These are phyloP conservation scores for Dipteronia dyeriana DNA, from an alignment of 345 rosid species.

Conservation along the genomic window DNA sequence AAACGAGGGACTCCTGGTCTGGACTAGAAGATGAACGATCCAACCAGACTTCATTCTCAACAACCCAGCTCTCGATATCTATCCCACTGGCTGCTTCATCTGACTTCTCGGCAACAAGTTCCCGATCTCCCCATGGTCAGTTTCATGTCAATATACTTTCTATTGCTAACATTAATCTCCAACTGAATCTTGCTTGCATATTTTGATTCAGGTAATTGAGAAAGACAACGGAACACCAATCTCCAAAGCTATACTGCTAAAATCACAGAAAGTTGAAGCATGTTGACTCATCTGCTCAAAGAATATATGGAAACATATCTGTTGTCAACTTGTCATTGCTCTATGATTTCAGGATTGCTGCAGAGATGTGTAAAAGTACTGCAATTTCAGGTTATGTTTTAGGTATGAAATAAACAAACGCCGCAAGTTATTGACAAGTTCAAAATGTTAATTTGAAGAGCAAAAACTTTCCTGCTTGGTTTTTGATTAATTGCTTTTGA, in stretches of 20 bases:
- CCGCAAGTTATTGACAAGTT: slow-evolving; percentile 2
- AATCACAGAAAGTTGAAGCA: neutral
- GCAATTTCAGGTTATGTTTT: slow-evolving; percentile 19
- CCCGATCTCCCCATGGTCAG: slow-evolving; percentile 48
- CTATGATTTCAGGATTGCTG: slow-evolving; percentile 1
- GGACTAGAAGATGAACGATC: slow-evolving; percentile 47
- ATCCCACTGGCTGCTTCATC: slow-evolving; percentile 51
- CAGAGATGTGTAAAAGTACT: slow-evolving; percentile 12
- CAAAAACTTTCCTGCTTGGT: slow-evolving; percentile 12
- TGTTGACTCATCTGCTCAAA: neutral
- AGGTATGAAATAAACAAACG: slow-evolving; percentile 21
- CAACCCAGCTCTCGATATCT: slow-evolving; percentile 58
- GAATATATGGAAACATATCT: neutral
- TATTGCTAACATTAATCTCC: neutral
- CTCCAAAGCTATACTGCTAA: neutral
- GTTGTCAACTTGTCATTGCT: neutral
- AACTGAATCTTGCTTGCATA: slow-evolving; percentile 12
- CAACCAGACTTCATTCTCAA: slow-evolving; percentile 44
- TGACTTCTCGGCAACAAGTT: slow-evolving; percentile 41
- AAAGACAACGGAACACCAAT: neutral
- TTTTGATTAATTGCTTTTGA: slow-evolving; percentile 9
- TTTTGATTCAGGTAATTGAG: slow-evolving; percentile 34
- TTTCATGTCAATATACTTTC: neutral
- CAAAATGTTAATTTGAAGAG: slow-evolving; percentile 10
- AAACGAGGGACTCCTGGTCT: slow-evolving; percentile 44